These are phyloP conservation scores for Verticillium zaregamsianum DNA, from an alignment of 2,329 filamentous ascomycete species.

Conservation along the genomic window DNA sequence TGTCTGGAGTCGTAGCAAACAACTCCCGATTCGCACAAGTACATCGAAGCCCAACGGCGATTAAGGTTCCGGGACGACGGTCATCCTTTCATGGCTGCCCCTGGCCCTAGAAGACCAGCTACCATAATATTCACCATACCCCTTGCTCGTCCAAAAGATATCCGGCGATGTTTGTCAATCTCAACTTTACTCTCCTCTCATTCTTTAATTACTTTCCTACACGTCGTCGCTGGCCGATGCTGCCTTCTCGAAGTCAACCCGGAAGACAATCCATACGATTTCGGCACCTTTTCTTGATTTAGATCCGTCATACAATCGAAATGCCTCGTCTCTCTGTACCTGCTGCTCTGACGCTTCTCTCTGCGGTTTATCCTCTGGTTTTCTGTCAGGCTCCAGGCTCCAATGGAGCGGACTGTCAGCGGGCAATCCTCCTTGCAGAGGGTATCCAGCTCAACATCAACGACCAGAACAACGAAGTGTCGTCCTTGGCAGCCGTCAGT, in stretches of 20 bases:
- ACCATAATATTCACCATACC: no score
- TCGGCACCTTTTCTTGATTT: neutral
- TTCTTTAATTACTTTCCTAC: neutral
- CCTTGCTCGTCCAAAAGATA: neutral
- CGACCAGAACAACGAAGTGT: constrained; percentile 10
- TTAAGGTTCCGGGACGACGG: neutral
- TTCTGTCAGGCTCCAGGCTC: neutral
- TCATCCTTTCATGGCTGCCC: neutral
- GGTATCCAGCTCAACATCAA: constrained; percentile 11
- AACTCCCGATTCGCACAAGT: neutral
- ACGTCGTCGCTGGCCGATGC: neutral
- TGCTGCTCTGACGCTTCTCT: neutral
- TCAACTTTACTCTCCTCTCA: neutral
- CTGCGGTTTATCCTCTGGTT: neutral
- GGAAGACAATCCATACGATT: neutral
- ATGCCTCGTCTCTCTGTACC: neutral
- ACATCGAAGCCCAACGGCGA: neutral
- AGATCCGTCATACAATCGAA: neutral
- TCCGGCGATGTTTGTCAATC: neutral
- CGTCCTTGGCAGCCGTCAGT: constrained; percentile 6
- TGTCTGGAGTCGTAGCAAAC: neutral
- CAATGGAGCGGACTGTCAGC: neutral
- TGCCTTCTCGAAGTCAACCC: neutral
- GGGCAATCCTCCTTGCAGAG: constrained; percentile 9
- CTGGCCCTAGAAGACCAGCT: neutral